These are phyloP conservation scores for Naumovozyma baii DNA, from an alignment of 805 yeast genomes.

Conservation along the genomic window DNA sequence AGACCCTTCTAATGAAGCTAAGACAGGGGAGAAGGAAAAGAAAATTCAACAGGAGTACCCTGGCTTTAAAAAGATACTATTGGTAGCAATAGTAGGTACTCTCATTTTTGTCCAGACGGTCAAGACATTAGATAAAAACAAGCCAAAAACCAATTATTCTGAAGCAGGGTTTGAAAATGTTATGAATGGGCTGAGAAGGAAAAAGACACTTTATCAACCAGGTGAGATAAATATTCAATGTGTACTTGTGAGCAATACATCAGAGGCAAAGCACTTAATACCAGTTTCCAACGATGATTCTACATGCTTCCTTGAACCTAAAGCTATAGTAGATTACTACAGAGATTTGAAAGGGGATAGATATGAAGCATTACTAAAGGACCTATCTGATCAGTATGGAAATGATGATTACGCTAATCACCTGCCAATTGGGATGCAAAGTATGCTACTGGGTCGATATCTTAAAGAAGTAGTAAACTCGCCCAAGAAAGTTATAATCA, in stretches of 20 bases:
- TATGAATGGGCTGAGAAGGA: constrained; percentile 43
- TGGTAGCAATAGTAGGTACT: constrained; percentile 39
- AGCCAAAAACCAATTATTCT: constrained; percentile 28
- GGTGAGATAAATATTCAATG: constrained; percentile 37
- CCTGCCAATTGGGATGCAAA: constrained; percentile 31
- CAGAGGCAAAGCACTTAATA: constrained; percentile 17
- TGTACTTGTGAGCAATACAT: constrained; percentile 20
- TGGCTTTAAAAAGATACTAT: constrained; percentile 33
- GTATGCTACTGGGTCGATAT: constrained; percentile 27
- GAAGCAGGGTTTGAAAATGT: constrained; percentile 36
- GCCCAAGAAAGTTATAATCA: constrained; percentile 40
- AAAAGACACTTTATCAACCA: constrained; percentile 34
- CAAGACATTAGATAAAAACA: constrained; percentile 29
- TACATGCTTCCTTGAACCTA: constrained; percentile 37
- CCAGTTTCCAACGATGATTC: too few species aligned
- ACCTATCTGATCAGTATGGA: constrained; percentile 25
- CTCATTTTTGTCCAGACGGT: constrained; percentile 34
- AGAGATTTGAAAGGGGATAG: constrained; percentile 35
- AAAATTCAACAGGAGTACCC: constrained; percentile 16
- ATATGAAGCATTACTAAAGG: constrained; percentile 46
- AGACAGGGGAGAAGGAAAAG: too few species aligned
- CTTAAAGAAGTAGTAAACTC: constrained; percentile 17
- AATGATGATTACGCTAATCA: constrained; percentile 18
- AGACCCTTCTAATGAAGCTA: too few species aligned
- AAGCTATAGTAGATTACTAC: constrained; percentile 38